Conservation (phyloP, 805 yeast species). For the Trichomonascus vanleenenianus region DNA sequence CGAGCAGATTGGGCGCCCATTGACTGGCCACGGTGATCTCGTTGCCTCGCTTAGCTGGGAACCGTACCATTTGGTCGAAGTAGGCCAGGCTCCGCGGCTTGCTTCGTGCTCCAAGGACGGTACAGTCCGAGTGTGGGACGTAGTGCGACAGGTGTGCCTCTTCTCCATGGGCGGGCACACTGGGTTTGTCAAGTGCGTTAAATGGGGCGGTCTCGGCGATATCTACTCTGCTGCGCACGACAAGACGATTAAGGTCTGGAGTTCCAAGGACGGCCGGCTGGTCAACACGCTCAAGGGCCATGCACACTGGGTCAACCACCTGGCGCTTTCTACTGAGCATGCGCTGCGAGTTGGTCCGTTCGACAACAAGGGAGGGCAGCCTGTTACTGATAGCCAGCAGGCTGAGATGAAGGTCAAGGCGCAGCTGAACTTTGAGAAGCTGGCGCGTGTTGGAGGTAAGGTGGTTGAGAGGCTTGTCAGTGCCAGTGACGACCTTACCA, state of each 20-base stretch:
- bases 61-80: conserved; percentile 72
- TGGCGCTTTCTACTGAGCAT: conserved; percentile 85
- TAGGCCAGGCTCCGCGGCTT: conserved; percentile 52
- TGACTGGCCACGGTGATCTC: conserved; percentile 84
- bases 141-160: conserved; percentile 54
- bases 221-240: conserved; percentile 91
- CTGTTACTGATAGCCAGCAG: conserved; percentile 19
- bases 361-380: conserved; percentile 55
- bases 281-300: conserved; percentile 76
- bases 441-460: conserved; percentile 49
- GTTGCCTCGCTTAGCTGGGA: conserved; percentile 89
- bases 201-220: conserved; percentile 87
- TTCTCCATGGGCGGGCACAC: conserved; percentile 81
- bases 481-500: conserved; percentile 95
- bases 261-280: conserved; percentile 66
- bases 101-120: conserved; percentile 91
- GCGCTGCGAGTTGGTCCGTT: conserved; percentile 82
- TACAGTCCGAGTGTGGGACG: conserved; percentile 84
- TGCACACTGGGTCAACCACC: conserved; percentile 97
- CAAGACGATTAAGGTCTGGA: conserved; percentile 91
- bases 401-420: conserved; percentile 53
- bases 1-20: conserved; percentile 59
- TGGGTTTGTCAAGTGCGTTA: conserved; percentile 87
- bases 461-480: conserved; percentile 76
- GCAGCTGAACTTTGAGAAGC: conserved; percentile 49